Conservation (phyloP, 2,329 filamentous ascomycete species). For the Alternaria gaisen region DNA sequence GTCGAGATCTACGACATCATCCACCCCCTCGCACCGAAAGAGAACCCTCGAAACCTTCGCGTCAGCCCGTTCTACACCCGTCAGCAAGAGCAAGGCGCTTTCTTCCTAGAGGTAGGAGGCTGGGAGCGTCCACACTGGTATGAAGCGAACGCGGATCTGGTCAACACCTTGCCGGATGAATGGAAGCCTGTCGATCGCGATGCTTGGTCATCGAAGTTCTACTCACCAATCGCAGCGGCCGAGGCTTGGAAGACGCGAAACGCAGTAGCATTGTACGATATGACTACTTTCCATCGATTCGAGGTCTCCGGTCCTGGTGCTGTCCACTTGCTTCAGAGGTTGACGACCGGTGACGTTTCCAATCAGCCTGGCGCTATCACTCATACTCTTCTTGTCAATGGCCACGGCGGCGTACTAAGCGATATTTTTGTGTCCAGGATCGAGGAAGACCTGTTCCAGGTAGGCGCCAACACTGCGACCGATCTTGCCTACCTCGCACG, state of each 20-base stretch:
- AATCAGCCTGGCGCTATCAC: slow-evolving; percentile 61
- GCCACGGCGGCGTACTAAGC: slow-evolving; percentile 62
- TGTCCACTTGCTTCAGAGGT: slow-evolving; percentile 61
- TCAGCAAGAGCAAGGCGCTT: slow-evolving; percentile 65
- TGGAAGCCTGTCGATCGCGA: slow-evolving; percentile 67
- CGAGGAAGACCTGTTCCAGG: slow-evolving; percentile 60
- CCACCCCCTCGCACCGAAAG: slow-evolving; percentile 66
- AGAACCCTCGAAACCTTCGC: slow-evolving; percentile 67
- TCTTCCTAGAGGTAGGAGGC: slow-evolving; percentile 66
- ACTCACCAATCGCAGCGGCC: slow-evolving; percentile 66
- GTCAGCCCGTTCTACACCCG: slow-evolving; percentile 66
- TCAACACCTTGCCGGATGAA: slow-evolving; percentile 60
- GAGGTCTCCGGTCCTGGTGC: slow-evolving; percentile 68
- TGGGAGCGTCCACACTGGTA: slow-evolving; percentile 73
- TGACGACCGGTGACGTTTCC: slow-evolving; percentile 62
- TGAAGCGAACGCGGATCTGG: slow-evolving; percentile 62
- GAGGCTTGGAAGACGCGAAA: slow-evolving; percentile 73
- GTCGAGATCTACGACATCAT: slow-evolving; percentile 72
- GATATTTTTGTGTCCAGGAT: slow-evolving; percentile 67
- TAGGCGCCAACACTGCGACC: slow-evolving; percentile 65
- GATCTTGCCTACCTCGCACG: slow-evolving; percentile 64
- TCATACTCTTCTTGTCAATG: slow-evolving; percentile 66
- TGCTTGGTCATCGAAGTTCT: slow-evolving; percentile 65
- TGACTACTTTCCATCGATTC: slow-evolving; percentile 67
- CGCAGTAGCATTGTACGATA: slow-evolving; percentile 69